Conservation (phyloP, 768 basidiomycete genomes). For the Pilatotrama ljubarskyi region DNA sequence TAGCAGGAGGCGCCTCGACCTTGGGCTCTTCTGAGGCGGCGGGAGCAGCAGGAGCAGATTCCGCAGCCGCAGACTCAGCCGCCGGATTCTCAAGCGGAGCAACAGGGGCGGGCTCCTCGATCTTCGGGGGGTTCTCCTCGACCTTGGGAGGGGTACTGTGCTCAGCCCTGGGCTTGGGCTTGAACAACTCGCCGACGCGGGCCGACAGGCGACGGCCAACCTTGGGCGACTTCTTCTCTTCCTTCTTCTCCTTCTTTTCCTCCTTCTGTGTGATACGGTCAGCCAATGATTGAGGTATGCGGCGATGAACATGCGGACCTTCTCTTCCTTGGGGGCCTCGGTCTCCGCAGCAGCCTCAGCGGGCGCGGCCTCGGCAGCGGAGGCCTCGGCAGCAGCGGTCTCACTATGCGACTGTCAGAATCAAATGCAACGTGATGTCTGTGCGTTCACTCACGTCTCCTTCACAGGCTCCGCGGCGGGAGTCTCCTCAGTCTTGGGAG, state of each 20-base stretch:
- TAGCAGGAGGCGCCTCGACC: constrained; percentile 47
- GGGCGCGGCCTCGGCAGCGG: constrained; percentile 35
- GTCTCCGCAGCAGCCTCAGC: constrained; percentile 35
- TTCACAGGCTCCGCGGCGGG: constrained; percentile 57
- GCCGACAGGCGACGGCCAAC: constrained; percentile 82
- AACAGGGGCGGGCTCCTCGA: constrained; percentile 79
- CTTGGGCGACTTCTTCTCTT: constrained; percentile 48
- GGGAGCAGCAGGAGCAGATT: constrained; percentile 36
- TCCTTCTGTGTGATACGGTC: constrained; percentile 36
- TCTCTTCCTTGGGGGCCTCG: constrained; percentile 62
- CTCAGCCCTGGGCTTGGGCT: constrained; percentile 66
- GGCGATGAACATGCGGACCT: constrained; percentile 38
- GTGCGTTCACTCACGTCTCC: constrained; percentile 57
- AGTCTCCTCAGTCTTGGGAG: constrained; percentile 33
- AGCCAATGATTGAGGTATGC: too few species aligned
- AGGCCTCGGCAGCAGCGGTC: constrained; percentile 40
- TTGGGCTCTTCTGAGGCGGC: constrained; percentile 33
- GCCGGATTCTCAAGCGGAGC: constrained; percentile 85
- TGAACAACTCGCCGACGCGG: constrained; percentile 83
- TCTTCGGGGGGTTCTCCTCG: constrained; percentile 85
- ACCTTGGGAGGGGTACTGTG: constrained; percentile 75
- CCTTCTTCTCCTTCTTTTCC: constrained; percentile 51
- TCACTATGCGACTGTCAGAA: constrained; percentile 38
- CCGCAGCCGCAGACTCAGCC: constrained; percentile 43
- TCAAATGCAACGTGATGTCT: neutral